Evolutionary conservation across 2,329 filamentous ascomycete species (phyloP).

Genomic region (Trichoderma pleuroti): DNA sequence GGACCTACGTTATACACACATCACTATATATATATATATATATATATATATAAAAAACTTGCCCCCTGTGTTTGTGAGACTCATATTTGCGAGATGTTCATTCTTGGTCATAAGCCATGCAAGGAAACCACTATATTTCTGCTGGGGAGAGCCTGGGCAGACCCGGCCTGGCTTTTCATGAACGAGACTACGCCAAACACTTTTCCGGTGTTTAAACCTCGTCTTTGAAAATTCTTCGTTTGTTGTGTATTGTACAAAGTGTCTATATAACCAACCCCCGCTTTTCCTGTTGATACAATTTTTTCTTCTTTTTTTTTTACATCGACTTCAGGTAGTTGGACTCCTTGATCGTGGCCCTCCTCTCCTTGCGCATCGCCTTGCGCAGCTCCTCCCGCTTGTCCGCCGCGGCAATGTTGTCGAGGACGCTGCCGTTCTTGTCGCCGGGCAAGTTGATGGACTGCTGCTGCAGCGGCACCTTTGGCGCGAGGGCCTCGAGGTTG

Average conservation of each 20-base stretch:
- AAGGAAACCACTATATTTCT: neutral
- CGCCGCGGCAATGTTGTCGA: slow-evolving; percentile 46
- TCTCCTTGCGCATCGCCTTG: slow-evolving; percentile 69
- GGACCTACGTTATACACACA: neutral
- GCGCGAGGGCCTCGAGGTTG: slow-evolving; percentile 61
- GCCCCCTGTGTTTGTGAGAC: neutral
- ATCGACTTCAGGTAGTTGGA: slow-evolving; percentile 80
- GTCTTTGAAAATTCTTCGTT: neutral
- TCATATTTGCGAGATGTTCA: neutral
- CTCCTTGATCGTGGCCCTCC: slow-evolving; percentile 77
- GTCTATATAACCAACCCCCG: neutral
- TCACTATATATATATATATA: neutral
- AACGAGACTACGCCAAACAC: too few species aligned
- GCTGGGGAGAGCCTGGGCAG: neutral
- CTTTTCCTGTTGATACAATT: neutral
- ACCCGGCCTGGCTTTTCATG: neutral
- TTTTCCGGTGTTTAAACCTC: neutral
- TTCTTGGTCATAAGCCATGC: neutral
- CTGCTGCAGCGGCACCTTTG: slow-evolving; percentile 71
- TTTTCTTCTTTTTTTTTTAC: slow-evolving; percentile 39
- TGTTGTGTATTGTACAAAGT: slow-evolving; percentile 1
- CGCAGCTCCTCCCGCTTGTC: slow-evolving; percentile 60
- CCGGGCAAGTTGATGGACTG: slow-evolving; percentile 72
- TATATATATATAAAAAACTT: neutral
- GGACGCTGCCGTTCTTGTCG: slow-evolving; percentile 40